Evolutionary conservation across 495 filamentous ascomycete genomes (phyloP), one percentile per base, ranked within the genome.

Genomic region (Xanthoparmelia taractica): DNA sequence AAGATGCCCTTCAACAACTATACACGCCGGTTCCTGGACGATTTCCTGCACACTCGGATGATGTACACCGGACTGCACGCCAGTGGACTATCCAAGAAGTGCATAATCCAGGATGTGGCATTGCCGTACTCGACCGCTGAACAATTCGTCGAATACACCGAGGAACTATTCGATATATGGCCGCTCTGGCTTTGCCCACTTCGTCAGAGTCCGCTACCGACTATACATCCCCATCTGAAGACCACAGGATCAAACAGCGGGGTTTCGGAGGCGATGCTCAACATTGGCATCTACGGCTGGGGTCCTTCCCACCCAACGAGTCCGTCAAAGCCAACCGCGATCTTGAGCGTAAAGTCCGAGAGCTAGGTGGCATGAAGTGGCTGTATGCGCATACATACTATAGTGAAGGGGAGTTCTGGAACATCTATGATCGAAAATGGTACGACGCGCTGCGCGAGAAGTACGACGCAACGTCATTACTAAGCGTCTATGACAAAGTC

Each of bases 291-390:
- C 8, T 85, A 82, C 78, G 83, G 78, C 0, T 65, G 45, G 23
- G 75, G 74, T 0, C 78, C 81, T 25, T 57, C 68, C 4, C 63
- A 20, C 57, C 57, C 12, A 60, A 68, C 8, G 69, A 64, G 0
- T 86, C 83, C 58, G 66, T 89, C 10, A 63, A 66, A 0, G 80
- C 79, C 60, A 91, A 92, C 73, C 78, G 84, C 6, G 78, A 78
- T 20, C 72, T 93, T 11, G 90, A 93, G 72, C 66, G 70, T 1
- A 84, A 84, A 60, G 77, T 92, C 12, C 76, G 73, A 17, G 81
- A 82, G 60, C 77, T 92, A 4, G 83, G 85, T 20, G 89, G 90
- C 11, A 79, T 79, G 74, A 84, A 84, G 65, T 84, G 80, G 78
- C 73, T 85, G 8, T 85, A 84, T 68, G 80, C 83, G 36, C 78